A percentile compares a stretch with the other conserved stretches of the same genome.
Evolutionary conservation across 495 filamentous ascomycete species (phyloP).

Genomic region (Aspergillus biplanus): DNA sequence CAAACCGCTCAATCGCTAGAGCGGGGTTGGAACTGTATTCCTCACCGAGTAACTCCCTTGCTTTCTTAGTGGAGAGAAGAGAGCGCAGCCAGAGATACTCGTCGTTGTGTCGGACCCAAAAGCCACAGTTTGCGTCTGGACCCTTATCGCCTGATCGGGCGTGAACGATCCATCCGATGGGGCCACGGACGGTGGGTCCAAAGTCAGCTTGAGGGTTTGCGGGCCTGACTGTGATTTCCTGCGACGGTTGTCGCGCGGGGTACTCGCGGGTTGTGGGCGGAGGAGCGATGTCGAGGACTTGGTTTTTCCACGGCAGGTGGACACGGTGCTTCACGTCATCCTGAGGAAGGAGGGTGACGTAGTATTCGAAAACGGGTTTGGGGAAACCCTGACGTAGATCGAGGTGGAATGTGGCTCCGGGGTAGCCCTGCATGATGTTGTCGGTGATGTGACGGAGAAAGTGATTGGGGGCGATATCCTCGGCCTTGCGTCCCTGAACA

Average conservation of each 20-base stretch:
- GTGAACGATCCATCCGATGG: constrained; percentile 52
- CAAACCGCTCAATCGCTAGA: constrained; percentile 55
- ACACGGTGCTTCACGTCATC: constrained; percentile 40
- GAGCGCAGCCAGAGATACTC: constrained; percentile 57
- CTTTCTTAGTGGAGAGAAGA: constrained; percentile 43
- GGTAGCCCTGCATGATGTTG: constrained; percentile 49
- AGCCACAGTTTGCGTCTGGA: constrained; percentile 56
- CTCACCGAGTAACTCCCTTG: constrained; percentile 43
- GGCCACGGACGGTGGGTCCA: constrained; percentile 45
- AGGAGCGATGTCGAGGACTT: constrained; percentile 36
- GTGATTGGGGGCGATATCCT: constrained; percentile 35
- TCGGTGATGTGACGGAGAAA: constrained; percentile 44
- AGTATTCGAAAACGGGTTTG: constrained; percentile 45
- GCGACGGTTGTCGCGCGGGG: constrained; percentile 38
- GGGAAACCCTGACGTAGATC: constrained; percentile 45
- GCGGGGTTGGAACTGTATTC: constrained; percentile 40
- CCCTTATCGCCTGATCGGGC: constrained; percentile 59
- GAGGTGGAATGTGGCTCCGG: constrained; percentile 46
- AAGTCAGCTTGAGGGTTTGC: constrained; percentile 32
- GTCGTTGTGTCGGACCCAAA: constrained; percentile 53
- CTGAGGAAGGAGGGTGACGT: constrained; percentile 47
- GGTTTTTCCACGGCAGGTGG: constrained; percentile 43
- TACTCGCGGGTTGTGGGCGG: constrained; percentile 37
- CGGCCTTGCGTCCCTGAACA: constrained; percentile 39
- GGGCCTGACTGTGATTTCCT: constrained; percentile 32